phyloP scores from a whole-genome alignment of 2,329 filamentous ascomycete species.

The Pleomassaria siparia region DNA sequence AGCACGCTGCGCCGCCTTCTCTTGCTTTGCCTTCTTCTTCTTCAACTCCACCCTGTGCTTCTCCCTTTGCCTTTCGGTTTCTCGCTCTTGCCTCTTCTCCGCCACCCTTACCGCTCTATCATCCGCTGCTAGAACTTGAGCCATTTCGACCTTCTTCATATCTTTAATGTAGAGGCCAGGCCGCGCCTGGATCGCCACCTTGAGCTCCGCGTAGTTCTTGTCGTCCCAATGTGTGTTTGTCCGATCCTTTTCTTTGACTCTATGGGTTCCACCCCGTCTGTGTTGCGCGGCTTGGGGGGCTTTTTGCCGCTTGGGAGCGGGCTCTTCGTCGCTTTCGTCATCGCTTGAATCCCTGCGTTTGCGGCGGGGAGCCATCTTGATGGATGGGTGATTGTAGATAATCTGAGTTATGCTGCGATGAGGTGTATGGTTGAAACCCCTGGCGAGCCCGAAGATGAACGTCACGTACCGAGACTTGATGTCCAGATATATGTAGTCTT shows the following conservation, averaged over 20 bases:
- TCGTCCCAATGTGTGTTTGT: slow-evolving; percentile 35
- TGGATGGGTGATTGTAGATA: neutral
- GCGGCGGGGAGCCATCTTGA: slow-evolving; percentile 20
- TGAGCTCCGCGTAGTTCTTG: slow-evolving; percentile 25
- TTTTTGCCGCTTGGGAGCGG: neutral
- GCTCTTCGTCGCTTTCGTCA: neutral
- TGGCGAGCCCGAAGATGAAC: too few species aligned
- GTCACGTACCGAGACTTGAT: neutral
- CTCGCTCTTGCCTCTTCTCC: slow-evolving; percentile 8
- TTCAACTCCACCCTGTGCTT: slow-evolving; percentile 1
- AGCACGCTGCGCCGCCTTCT: too few species aligned
- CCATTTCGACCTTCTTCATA: slow-evolving; percentile 34
- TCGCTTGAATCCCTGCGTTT: slow-evolving; percentile 7
- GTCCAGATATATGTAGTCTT: slow-evolving; percentile 1
- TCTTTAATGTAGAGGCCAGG: slow-evolving; percentile 29
- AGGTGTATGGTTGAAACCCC: too few species aligned
- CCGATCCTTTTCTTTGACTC: slow-evolving; percentile 26
- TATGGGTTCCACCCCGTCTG: slow-evolving; percentile 32
- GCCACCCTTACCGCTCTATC: slow-evolving; percentile 10
- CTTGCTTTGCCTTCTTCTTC: slow-evolving; percentile 7
- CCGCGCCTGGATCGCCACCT: slow-evolving; percentile 16
- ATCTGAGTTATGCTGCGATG: neutral
- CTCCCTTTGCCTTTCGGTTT: slow-evolving; percentile 13
- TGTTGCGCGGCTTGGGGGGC: slow-evolving; percentile 21
- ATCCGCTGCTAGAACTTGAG: slow-evolving; percentile 21